Evolutionary conservation across 768 basidiomycete genomes (phyloP).

Genomic region (Amanita rubescens): DNA sequence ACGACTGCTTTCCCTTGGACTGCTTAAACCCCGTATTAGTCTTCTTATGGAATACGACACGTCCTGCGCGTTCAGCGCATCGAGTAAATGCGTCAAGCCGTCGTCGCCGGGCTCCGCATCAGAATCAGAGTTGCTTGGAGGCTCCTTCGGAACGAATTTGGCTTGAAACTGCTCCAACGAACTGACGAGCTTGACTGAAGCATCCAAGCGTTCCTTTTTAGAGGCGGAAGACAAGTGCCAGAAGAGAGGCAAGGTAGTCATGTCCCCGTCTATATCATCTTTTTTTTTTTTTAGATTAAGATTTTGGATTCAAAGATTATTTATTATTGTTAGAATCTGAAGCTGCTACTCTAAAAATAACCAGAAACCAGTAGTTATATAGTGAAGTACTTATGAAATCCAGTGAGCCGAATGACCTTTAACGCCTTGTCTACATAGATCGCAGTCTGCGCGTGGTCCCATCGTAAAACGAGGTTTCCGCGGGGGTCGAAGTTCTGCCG

Average conservation of each 20-base stretch:
- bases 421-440: slow-evolving; percentile 21
- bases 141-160: slow-evolving; percentile 42
- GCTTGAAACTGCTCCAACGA: slow-evolving; percentile 83
- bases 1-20: slow-evolving; percentile 88
- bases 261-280: slow-evolving; percentile 20
- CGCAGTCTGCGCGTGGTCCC: slow-evolving; percentile 24
- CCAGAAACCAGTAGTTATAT: too few relatives aligned
- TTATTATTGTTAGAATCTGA: slow-evolving; percentile 2
- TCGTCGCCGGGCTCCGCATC: slow-evolving; percentile 44
- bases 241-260: slow-evolving; percentile 88
- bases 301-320: too few relatives aligned
- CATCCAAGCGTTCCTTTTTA: slow-evolving; percentile 74
- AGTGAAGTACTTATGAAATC: slow-evolving; percentile 29
- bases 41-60: slow-evolving; percentile 88
- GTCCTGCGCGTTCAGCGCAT: slow-evolving; percentile 77
- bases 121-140: slow-evolving; percentile 25
- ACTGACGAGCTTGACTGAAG: slow-evolving; percentile 76
- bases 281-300: slow-evolving; percentile 7
- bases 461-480: slow-evolving; percentile 23
- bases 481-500: slow-evolving; percentile 7
- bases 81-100: slow-evolving; percentile 37
- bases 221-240: slow-evolving; percentile 85
- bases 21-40: slow-evolving; percentile 82
- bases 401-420: slow-evolving; percentile 73
- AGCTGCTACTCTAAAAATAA: neutral